Percentiles rank a stretch among this genome's conserved stretches.
Evolutionary conservation across 306 rosid species (phyloP).

Genomic region (Astragalus glycyphyllos): DNA sequence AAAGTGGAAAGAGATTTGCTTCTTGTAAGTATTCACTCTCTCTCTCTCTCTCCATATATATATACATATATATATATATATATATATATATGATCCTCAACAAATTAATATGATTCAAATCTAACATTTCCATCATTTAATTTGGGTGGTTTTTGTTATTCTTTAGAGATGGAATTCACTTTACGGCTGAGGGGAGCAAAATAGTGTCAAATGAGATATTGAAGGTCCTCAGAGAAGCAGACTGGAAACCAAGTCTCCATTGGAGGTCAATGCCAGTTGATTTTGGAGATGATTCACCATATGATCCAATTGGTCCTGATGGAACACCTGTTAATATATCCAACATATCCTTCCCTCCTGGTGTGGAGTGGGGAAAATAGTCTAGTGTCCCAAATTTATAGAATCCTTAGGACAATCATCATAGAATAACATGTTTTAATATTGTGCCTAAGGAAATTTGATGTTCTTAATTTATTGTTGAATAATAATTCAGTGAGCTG

Average conservation of each 20-base stretch:
- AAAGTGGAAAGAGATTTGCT: constrained; percentile 64
- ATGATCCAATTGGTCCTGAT: constrained; percentile 39
- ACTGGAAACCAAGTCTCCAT: constrained; percentile 67
- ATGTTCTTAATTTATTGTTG: not conserved
- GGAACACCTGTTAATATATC: constrained; percentile 46
- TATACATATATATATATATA: not conserved
- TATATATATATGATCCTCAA: no score
- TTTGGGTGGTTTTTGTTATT: not conserved
- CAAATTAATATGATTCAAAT: not conserved
- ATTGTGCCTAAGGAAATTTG: constrained; percentile 1
- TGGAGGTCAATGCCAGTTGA: constrained; percentile 59
- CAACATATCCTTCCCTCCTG: not conserved
- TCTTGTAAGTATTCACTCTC: constrained; percentile 55
- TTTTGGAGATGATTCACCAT: constrained; percentile 57
- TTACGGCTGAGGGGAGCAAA: constrained; percentile 64
- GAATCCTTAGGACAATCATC: not conserved
- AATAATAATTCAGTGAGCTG: no score
- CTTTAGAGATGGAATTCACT: constrained; percentile 76
- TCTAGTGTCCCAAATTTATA: not conserved
- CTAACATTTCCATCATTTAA: no score
- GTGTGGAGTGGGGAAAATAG: constrained; percentile 2
- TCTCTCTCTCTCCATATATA: no score
- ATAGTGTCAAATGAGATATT: constrained; percentile 58
- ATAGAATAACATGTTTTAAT: not conserved
- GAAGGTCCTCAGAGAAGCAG: constrained; percentile 60